These are phyloP conservation scores for Protomyces arabidopsidicola DNA, from an alignment of 1,139 yeast genomes.

Conservation along the genomic window DNA sequence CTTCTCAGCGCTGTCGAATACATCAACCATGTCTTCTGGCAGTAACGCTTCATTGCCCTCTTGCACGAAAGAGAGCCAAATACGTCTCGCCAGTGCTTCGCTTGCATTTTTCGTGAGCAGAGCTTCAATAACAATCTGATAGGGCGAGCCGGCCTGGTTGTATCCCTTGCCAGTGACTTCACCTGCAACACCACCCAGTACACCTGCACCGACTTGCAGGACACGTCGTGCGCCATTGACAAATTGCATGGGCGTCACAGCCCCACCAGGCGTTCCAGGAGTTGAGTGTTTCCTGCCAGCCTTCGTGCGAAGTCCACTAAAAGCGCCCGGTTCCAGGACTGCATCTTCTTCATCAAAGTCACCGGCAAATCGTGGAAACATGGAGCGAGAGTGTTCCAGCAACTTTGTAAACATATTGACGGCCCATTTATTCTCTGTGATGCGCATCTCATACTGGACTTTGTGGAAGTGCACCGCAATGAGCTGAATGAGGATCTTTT, in stretches of 20 bases:
- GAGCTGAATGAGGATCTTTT: slow-evolving; percentile 42
- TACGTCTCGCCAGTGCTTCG: slow-evolving; percentile 41
- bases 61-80: slow-evolving; percentile 45
- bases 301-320: slow-evolving; percentile 5
- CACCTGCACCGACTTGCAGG: slow-evolving; percentile 38
- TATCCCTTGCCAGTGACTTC: slow-evolving; percentile 34
- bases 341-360: slow-evolving; percentile 43
- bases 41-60: slow-evolving; percentile 42
- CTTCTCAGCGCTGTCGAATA: slow-evolving; percentile 38
- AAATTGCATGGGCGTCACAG: slow-evolving; percentile 18
- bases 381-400: slow-evolving; percentile 40
- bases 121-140: slow-evolving; percentile 41
- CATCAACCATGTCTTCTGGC: slow-evolving; percentile 41
- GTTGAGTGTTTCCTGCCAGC: not conserved
- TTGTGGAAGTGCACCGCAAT: slow-evolving; percentile 45
- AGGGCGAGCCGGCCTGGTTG: slow-evolving; percentile 34
- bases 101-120: slow-evolving; percentile 38
- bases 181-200: slow-evolving; percentile 38
- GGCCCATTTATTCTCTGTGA: slow-evolving; percentile 41
- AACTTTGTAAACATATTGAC: slow-evolving; percentile 39
- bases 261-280: slow-evolving; percentile 13
- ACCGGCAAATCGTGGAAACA: slow-evolving; percentile 41
- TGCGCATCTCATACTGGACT: slow-evolving; percentile 43
- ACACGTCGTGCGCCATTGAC: slow-evolving; percentile 36
- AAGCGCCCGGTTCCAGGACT: slow-evolving; percentile 24